These are phyloP conservation scores for Buddleja alternifolia DNA, from an alignment of 257 asterid species.

Conservation along the genomic window DNA sequence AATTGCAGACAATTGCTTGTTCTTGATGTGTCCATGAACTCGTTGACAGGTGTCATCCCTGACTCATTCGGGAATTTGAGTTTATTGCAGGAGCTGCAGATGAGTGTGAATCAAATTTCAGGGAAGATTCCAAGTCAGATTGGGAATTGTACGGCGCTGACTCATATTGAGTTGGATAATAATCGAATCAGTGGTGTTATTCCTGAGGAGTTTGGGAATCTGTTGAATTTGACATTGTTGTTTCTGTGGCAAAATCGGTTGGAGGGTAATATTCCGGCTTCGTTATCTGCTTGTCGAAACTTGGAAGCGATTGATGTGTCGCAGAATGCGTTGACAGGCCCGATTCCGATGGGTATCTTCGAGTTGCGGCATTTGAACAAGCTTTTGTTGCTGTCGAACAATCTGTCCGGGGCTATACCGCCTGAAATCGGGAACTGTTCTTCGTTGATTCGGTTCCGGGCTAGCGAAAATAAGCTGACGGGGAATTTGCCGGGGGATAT, in stretches of 20 bases:
- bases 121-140: constrained; percentile 67
- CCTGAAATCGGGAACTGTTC: constrained; percentile 73
- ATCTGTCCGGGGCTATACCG: constrained; percentile 62
- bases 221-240: constrained; percentile 52
- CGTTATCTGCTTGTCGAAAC: constrained; percentile 58
- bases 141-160: constrained; percentile 60
- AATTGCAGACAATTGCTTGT: constrained; percentile 49
- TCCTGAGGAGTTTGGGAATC: constrained; percentile 62
- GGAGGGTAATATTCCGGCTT: constrained; percentile 63
- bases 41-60: constrained; percentile 65
- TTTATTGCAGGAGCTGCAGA: constrained; percentile 58
- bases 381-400: constrained; percentile 62
- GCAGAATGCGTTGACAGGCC: constrained; percentile 64
- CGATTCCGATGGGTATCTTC: constrained; percentile 64
- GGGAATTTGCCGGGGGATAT: constrained; percentile 67
- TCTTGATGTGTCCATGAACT: constrained; percentile 65
- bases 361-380: constrained; percentile 62
- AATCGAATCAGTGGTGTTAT: constrained; percentile 71
- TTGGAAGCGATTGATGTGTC: constrained; percentile 73
- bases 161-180: constrained; percentile 79
- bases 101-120: constrained; percentile 70
- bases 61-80: constrained; percentile 55
- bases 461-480: constrained; percentile 53
- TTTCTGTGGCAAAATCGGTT: constrained; percentile 75
- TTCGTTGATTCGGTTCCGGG: constrained; percentile 73